Percentiles rank a stretch among this genome's conserved stretches.
phyloP scores from a whole-genome alignment of 2,329 filamentous ascomycete species.

The Penicillium sp. region DNA sequence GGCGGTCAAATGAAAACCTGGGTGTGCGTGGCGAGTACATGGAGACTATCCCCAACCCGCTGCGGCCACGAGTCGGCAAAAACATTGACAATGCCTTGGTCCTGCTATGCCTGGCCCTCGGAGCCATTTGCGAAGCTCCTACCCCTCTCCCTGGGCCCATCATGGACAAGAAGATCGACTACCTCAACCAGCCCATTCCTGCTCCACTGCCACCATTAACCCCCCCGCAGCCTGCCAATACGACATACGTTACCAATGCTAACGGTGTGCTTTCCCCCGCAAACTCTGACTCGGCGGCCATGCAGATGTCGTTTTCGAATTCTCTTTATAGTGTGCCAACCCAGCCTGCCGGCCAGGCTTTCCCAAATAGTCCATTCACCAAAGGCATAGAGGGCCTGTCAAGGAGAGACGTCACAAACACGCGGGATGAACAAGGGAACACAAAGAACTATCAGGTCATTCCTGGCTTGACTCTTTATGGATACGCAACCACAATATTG shows the following conservation, averaged over 20 bases:
- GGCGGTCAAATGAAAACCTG: slow-evolving; percentile 30
- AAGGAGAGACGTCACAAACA: slow-evolving; percentile 9
- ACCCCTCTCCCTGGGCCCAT: slow-evolving; percentile 49
- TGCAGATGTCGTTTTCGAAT: slow-evolving; percentile 16
- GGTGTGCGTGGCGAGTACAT: slow-evolving; percentile 20
- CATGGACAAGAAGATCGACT: slow-evolving; percentile 28
- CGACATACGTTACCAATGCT: slow-evolving; percentile 12
- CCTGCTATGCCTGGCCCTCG: slow-evolving; percentile 72
- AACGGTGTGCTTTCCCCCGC: slow-evolving; percentile 24
- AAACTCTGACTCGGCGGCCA: slow-evolving; percentile 20
- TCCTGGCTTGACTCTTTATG: slow-evolving; percentile 83
- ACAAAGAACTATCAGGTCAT: slow-evolving; percentile 69
- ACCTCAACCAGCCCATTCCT: slow-evolving; percentile 24
- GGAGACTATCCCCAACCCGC: slow-evolving; percentile 1
- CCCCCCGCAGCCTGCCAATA: not conserved
- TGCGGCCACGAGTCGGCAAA: slow-evolving; percentile 35
- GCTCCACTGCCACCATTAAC: slow-evolving; percentile 12
- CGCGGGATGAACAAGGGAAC: slow-evolving; percentile 15
- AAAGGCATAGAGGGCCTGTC: slow-evolving; percentile 9
- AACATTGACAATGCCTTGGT: slow-evolving; percentile 74
- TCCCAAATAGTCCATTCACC: slow-evolving; percentile 9
- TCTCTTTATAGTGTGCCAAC: slow-evolving; percentile 17
- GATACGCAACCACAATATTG: slow-evolving; percentile 74
- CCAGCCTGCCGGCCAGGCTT: slow-evolving; percentile 11
- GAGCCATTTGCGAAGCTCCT: slow-evolving; percentile 62